These are phyloP conservation scores for Rhizopus delemar DNA, from an alignment of 371 early-diverging fungal species.

Conservation along the genomic window DNA sequence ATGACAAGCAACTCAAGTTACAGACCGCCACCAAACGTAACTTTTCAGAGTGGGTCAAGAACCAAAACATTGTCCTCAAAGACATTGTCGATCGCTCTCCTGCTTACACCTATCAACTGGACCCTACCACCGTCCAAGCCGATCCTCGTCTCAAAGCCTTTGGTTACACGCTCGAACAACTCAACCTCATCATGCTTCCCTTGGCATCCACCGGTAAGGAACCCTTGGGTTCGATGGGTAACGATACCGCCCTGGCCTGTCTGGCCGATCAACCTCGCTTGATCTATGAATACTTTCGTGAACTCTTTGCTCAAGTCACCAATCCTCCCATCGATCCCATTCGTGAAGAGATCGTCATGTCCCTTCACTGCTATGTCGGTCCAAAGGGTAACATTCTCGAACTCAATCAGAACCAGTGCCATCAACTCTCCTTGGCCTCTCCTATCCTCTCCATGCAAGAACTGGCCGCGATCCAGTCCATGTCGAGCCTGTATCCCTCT, in stretches of 20 bases:
- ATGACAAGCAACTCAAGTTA: conserved; percentile 87
- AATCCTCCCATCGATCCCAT: conserved; percentile 98
- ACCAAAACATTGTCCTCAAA: conserved; percentile 73
- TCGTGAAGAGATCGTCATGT: conserved; percentile 97
- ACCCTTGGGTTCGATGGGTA: conserved; percentile 97
- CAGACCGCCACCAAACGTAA: conserved; percentile 68
- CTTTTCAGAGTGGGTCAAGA: conserved; percentile 83
- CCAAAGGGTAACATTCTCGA: conserved; percentile 93
- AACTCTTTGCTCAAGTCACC: conserved; percentile 96
- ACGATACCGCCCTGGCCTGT: conserved; percentile 94
- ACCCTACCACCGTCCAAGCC: conserved; percentile 49
- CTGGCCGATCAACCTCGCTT: conserved; percentile 84
- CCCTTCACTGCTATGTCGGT: conserved; percentile 91
- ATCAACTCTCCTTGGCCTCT: conserved; percentile 76
- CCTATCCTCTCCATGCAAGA: conserved; percentile 86
- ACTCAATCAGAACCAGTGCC: conserved; percentile 75
- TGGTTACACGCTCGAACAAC: conserved; percentile 91
- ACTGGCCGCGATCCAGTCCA: conserved; percentile 73
- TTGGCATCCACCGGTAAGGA: conserved; percentile 91
- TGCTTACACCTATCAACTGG: conserved; percentile 38
- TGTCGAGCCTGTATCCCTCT: conserved; percentile 59
- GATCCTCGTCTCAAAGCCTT: conserved; percentile 89
- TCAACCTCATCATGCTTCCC: conserved; percentile 84
- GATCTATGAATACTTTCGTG: conserved; percentile 94
- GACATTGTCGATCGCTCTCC: conserved; percentile 50